Conservation (phyloP, 495 filamentous ascomycete species). For the Acidiella bohemica region DNA sequence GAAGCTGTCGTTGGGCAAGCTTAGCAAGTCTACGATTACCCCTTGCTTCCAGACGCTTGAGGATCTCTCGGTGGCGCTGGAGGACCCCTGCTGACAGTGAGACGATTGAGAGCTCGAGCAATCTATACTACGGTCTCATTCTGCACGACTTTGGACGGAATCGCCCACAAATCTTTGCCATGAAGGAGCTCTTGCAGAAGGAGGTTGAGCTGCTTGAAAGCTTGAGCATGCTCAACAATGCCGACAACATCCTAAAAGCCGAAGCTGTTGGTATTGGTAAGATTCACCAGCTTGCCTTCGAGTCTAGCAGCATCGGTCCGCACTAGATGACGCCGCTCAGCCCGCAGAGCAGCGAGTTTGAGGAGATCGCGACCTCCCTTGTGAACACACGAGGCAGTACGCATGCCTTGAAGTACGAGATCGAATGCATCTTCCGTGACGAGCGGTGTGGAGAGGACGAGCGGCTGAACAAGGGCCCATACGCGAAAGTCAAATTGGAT, state of each 20-base stretch:
- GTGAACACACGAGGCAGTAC: slow-evolving; percentile 46
- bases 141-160: slow-evolving; percentile 69
- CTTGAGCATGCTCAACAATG: slow-evolving; percentile 70
- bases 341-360: no score
- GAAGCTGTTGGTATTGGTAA: slow-evolving; percentile 33
- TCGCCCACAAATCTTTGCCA: slow-evolving; percentile 50
- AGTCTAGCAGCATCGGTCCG: slow-evolving; percentile 55
- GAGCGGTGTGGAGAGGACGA: slow-evolving; percentile 60
- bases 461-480: slow-evolving; percentile 47
- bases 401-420: slow-evolving; percentile 37
- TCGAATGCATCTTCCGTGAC: slow-evolving; percentile 75
- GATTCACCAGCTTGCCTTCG: slow-evolving; percentile 53
- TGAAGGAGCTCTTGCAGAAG: slow-evolving; percentile 43
- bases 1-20: slow-evolving; percentile 71
- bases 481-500: slow-evolving; percentile 35
- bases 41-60: slow-evolving; percentile 61
- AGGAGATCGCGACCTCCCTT: slow-evolving; percentile 51
- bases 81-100: slow-evolving; percentile 22
- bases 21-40: slow-evolving; percentile 60
- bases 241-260: slow-evolving; percentile 62
- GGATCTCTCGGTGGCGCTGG: slow-evolving; percentile 51
- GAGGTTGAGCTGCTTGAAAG: slow-evolving; percentile 68
- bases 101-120: slow-evolving; percentile 49
- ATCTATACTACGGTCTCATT: slow-evolving; percentile 66
- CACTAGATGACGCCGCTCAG: slow-evolving; percentile 43